Evolutionary conservation across 768 basidiomycete species (phyloP).

Genomic region (Leucocoprinus sp.): DNA sequence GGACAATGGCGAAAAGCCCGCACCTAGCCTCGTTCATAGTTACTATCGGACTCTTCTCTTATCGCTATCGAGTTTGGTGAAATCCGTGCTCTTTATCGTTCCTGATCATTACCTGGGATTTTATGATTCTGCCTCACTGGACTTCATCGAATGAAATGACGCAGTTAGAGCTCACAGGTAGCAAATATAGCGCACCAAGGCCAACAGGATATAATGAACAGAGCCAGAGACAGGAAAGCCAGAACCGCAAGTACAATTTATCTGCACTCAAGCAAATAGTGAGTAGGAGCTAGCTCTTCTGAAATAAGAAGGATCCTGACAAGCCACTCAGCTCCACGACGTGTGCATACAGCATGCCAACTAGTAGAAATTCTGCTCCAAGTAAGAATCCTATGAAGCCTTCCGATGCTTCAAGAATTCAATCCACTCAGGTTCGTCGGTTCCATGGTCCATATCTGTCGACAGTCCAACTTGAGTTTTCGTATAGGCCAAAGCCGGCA

Average conservation of each 20-base stretch:
- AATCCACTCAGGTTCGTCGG: conserved; percentile 7
- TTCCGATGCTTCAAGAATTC: conserved; percentile 2
- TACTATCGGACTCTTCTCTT: too few relatives aligned
- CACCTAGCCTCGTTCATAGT: neutral
- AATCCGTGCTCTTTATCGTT: neutral
- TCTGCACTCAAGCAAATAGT: neutral
- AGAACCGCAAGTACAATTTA: neutral
- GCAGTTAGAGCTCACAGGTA: neutral
- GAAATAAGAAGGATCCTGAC: neutral
- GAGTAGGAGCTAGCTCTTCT: neutral
- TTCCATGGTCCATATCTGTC: neutral
- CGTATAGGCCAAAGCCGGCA: conserved; percentile 3
- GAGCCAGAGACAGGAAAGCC: neutral
- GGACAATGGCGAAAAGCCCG: neutral
- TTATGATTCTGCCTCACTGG: neutral
- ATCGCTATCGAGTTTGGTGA: neutral
- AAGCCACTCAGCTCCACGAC: neutral
- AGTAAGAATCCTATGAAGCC: neutral
- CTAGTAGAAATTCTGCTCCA: neutral
- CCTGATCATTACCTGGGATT: neutral
- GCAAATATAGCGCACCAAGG: neutral
- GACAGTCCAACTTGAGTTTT: neutral
- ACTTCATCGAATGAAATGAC: neutral
- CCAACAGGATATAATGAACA: neutral
- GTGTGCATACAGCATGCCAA: neutral